These are phyloP conservation scores for Rubroshorea leprosula DNA, from an alignment of 345 rosid species.

Conservation along the genomic window DNA sequence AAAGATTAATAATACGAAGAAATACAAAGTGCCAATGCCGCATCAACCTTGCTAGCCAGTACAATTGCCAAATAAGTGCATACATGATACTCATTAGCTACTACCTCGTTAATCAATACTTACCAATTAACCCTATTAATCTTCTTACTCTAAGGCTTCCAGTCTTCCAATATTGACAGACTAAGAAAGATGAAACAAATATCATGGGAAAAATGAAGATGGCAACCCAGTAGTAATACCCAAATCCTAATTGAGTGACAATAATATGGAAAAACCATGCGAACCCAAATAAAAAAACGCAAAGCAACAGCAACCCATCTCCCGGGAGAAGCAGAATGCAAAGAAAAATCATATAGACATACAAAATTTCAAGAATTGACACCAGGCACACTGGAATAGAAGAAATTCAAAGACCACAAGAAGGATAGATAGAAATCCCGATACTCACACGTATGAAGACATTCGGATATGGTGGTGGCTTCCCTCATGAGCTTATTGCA, in stretches of 20 bases:
- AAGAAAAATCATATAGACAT: not conserved
- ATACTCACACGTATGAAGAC: slow-evolving; percentile 89
- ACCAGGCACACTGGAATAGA: slow-evolving; percentile 17
- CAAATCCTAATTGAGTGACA: slow-evolving; percentile 2
- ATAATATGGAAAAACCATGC: slow-evolving; percentile 9
- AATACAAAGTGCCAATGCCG: no score
- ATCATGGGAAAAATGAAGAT: not conserved
- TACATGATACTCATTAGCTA: no score
- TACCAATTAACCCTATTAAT: no score
- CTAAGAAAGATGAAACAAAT: not conserved
- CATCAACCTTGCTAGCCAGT: no score
- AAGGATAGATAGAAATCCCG: slow-evolving; percentile 6
- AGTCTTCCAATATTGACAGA: slow-evolving; percentile 1
- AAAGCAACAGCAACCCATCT: slow-evolving; percentile 23
- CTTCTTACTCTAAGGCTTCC: not conserved
- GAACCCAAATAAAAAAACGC: slow-evolving; percentile 21
- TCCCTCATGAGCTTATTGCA: slow-evolving; percentile 70
- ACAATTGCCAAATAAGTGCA: no score
- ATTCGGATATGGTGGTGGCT: slow-evolving; percentile 90
- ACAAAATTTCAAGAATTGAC: slow-evolving; percentile 12
- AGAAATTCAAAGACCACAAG: slow-evolving; percentile 5
- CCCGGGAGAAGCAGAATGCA: slow-evolving; percentile 16
- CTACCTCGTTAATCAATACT: no score
- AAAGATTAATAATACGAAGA: no score
- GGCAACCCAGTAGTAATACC: not conserved